Base-by-base conservation (phyloP, 2,329 filamentous ascomycete species). In the Cercospora canescens region DNA sequence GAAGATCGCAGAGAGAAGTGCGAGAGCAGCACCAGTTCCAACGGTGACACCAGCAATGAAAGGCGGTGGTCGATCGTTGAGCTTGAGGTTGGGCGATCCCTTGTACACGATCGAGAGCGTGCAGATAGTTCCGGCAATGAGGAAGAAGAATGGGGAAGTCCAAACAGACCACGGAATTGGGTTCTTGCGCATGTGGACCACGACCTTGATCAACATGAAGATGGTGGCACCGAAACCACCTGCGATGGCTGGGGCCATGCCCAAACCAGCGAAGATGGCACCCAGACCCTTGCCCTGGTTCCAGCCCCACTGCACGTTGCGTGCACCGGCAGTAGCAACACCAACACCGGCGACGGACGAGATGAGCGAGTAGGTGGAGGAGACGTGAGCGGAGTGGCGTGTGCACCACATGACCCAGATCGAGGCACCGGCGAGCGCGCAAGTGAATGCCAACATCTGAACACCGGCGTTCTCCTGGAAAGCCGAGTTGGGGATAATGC, bases 301-400 rank as follows among this genome's bases (percentile, higher is more conserved):
- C 81, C 82, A 84, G 18, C 72, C 78, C 80, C 80, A 81, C 58
- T 77, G 73, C 65, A 81, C 75, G 9, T 72, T 63, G 32, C 72
- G 65, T 24, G 76, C 73, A 45, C 79, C 74, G 30, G 88, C 85
- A 34, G 86, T 83, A 7, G 85, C 87, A 39, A 89, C 80, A 52
- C 86, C 87, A 72, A 87, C 85, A 63, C 87, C 87, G 63, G 88
- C 79, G 32, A 89, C 81, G 68, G 85, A 85, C 18, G 85, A 86
- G 67, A 88, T 83, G 66, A 88, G 83, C 12, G 86, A 87, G 75
- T 88, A 86, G 1, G 87, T 89, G 4, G 87, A 88, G 0, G 86
- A 88, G 21, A 88, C 86, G 37, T 86, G 87, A 69, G 87, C 80
- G 39, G 85, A 86, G 68, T 84, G 73, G 41, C 74, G 76, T 3